Base-by-base conservation (phyloP, 306 rosid species). In the Boehmeria nivea region DNA sequence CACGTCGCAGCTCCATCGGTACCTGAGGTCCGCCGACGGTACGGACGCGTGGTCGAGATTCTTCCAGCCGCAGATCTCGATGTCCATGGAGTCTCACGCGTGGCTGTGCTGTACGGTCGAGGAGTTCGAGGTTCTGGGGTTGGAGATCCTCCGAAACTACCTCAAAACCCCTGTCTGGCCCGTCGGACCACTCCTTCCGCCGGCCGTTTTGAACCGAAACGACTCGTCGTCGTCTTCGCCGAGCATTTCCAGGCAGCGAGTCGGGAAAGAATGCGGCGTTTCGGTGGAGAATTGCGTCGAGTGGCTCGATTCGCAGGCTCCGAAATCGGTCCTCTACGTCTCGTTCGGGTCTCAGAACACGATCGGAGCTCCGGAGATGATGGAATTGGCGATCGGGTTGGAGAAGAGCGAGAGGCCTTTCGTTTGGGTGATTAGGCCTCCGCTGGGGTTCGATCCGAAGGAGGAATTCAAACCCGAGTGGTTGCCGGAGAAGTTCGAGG, bases 271-370 rank as follows among this genome's bases (percentile, higher is more conserved):
- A 54, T 27, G 69, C 0, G 89, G 83, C 14, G 40, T 86, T 11
- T 19, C 85, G 2, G 22, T 68, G 1, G 84, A 81, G 55, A 44
- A 59, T 27, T 81, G 83, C 70, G 42, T 75, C 0, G 63, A 73
- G 40, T 89, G 94, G 95, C 75, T 89, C 0, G 59, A 86, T 48
- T 51, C 18, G 8, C 73, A 78, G 3, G 52, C 33, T 6, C 57
- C 61, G 0, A 47, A 37, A 3, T 86, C 89, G 6, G 94, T 89
- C 66, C 40, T 89, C 7, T 86, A 86, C 67, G 60, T 89, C 36
- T 86, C 82, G 2, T 89, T 89, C 57, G 97, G 97, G 8, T 89
- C 97, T 12, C 97, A 89, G 75, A 79, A 86, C 76, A 79, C 94
- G 0, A 77, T 89, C 14, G 65, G 66, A 22, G 70, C 65, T 0